Evolutionary conservation across 1,284 basidiomycete species (phyloP).

Genomic region (Leccinum colubrinum): DNA sequence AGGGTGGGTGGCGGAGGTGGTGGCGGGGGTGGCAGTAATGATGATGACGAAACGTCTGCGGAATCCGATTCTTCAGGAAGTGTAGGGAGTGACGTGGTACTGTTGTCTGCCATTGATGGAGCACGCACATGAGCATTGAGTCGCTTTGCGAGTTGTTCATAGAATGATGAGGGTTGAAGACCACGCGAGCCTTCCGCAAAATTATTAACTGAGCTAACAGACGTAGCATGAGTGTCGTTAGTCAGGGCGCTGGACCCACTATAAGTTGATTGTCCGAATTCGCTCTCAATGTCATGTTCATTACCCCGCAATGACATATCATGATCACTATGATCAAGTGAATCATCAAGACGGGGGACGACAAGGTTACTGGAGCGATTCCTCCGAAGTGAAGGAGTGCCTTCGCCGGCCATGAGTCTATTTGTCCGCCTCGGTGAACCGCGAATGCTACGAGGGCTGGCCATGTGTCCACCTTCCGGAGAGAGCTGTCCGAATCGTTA

Average conservation of each 20-base stretch:
- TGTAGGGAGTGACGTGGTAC: constrained; percentile 29
- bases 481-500: constrained; percentile 42
- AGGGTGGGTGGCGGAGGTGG: constrained; percentile 32
- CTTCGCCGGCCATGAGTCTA: constrained; percentile 35
- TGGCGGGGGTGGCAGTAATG: constrained; percentile 35
- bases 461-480: constrained; percentile 49
- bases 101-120: constrained; percentile 28
- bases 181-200: constrained; percentile 32
- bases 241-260: constrained; percentile 42
- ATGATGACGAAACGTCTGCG: constrained; percentile 21
- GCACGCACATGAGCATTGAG: constrained; percentile 30
- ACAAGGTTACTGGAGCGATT: constrained; percentile 44
- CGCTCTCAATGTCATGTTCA: constrained; percentile 56
- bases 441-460: constrained; percentile 64
- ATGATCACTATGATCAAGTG: constrained; percentile 38
- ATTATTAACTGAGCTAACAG: constrained; percentile 48
- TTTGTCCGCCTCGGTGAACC: constrained; percentile 60
- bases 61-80: constrained; percentile 38
- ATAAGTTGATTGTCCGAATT: constrained; percentile 51
- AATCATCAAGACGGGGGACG: constrained; percentile 43
- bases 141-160: constrained; percentile 60
- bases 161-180: constrained; percentile 46
- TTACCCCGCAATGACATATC: constrained; percentile 39
- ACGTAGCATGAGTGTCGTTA: constrained; percentile 54
- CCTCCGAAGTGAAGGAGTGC: constrained; percentile 32